Evolutionary conservation across 2,329 filamentous ascomycete species (phyloP).

Genomic region (Pyrenophora tritici-repentis): DNA sequence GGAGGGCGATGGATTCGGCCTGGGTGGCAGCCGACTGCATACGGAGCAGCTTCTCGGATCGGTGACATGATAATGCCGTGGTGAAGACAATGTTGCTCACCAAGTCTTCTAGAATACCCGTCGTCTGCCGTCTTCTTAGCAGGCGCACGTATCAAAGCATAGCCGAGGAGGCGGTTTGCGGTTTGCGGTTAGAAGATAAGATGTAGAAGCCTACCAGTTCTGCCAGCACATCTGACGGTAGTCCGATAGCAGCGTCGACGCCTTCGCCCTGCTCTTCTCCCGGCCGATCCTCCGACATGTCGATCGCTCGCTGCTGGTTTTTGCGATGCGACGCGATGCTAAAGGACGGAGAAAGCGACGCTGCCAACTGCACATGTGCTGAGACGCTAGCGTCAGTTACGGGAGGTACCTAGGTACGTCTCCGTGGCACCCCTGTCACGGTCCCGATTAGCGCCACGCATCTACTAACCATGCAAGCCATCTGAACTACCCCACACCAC

Average conservation of each 20-base stretch:
- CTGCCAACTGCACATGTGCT: constrained; percentile 14
- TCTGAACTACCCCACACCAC: constrained; percentile 12
- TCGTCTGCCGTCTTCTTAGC: constrained; percentile 38
- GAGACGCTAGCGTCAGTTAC: constrained; percentile 31
- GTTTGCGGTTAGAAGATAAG: too few relatives aligned
- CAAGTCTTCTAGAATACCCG: constrained; percentile 70
- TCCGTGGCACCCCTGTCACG: constrained; percentile 19
- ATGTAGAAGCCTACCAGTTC: constrained; percentile 38
- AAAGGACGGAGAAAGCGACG: constrained; percentile 14
- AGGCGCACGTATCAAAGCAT: constrained; percentile 19
- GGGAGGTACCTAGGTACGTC: constrained; percentile 23
- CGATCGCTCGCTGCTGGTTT: constrained; percentile 29
- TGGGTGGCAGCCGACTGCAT: constrained; percentile 63
- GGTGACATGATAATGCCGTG: constrained; percentile 74
- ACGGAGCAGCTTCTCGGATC: constrained; percentile 76
- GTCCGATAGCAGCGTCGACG: constrained; percentile 29
- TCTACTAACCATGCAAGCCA: constrained; percentile 11
- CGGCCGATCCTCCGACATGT: constrained; percentile 46
- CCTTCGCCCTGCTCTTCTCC: constrained; percentile 36
- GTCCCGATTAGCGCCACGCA: constrained; percentile 21
- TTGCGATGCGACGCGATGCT: constrained; percentile 10
- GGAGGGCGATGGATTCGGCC: constrained; percentile 47
- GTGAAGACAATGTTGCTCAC: constrained; percentile 79
- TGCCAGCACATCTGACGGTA: constrained; percentile 37
- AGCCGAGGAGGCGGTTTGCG: constrained; percentile 12